Conservation (phyloP, 2,329 filamentous ascomycete genomes). For the Fusarium nematophilum region DNA sequence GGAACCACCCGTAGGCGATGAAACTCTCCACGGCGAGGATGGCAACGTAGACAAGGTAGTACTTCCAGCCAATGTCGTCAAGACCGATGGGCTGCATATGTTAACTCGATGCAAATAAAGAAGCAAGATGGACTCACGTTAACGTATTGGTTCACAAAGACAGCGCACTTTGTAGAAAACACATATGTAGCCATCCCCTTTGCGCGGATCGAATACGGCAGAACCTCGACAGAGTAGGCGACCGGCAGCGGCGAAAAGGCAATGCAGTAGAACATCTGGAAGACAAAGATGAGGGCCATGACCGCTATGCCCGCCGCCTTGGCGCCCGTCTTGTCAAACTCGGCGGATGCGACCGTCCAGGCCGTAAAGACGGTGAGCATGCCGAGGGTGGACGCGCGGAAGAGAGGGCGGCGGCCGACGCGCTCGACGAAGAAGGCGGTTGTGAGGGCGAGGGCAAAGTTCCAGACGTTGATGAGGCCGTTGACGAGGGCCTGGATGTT, state of each 20-base stretch:
- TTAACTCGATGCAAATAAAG: too few relatives aligned
- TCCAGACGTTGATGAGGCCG: slow-evolving; percentile 46
- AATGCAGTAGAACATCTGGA: slow-evolving; percentile 62
- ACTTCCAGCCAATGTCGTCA: slow-evolving; percentile 61
- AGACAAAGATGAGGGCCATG: slow-evolving; percentile 51
- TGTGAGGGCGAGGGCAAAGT: slow-evolving; percentile 41
- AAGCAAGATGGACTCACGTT: too few relatives aligned
- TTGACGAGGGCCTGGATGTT: slow-evolving; percentile 44
- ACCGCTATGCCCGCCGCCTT: slow-evolving; percentile 47
- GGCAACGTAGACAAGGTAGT: slow-evolving; percentile 68
- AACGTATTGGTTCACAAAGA: slow-evolving; percentile 53
- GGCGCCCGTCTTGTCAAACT: slow-evolving; percentile 45
- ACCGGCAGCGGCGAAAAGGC: slow-evolving; percentile 64
- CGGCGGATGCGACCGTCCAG: slow-evolving; percentile 50
- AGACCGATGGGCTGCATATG: slow-evolving; percentile 59
- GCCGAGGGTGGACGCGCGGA: slow-evolving; percentile 44
- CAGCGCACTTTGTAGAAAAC: slow-evolving; percentile 43
- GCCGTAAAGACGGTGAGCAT: slow-evolving; percentile 49
- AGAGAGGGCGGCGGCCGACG: slow-evolving; percentile 47
- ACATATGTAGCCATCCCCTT: slow-evolving; percentile 57
- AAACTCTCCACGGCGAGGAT: slow-evolving; percentile 61
- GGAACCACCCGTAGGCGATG: slow-evolving; percentile 56
- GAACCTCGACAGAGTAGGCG: slow-evolving; percentile 64
- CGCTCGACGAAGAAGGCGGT: slow-evolving; percentile 44
- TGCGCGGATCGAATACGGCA: slow-evolving; percentile 63